Evolutionary conservation across 495 filamentous ascomycete species (phyloP), one percentile per base, ranked within the genome.

Genomic region (Extremus antarcticus): DNA sequence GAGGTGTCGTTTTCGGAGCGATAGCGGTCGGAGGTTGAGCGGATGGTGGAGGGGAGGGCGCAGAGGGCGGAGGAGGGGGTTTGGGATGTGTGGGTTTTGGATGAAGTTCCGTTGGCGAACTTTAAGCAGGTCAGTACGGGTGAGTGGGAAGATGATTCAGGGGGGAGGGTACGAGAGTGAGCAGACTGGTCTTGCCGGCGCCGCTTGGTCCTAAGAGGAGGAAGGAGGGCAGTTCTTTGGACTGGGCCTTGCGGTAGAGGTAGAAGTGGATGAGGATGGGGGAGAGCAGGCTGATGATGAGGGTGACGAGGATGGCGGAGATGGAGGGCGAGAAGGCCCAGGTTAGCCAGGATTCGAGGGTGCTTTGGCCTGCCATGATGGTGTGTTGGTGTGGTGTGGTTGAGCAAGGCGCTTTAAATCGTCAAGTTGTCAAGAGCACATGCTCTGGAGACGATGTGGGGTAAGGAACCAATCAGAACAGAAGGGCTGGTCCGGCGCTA

Each of bases 171-270:
- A 87, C 85, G 59, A 90, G 72, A n/a, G 88, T 89, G 10, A 90
- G 71, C 25, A 98, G 78, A 46, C 87, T 77, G 4, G 92, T 97
- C 69, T 98, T 98, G 59, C 92, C 92, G 48, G 83, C 77, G 55
- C 84, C 87, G 25, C 82, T 82, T 7, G 91, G 92, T 3, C 92
- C 92, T 47, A 91, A 64, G 16, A 98, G 80, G 2, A 97, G 73
- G 68, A 97, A 88, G 4, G 84, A 86, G 25, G 90, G 88, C 3
- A 88, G 78, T 10, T 75, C 77, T 40, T 54, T 59, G 51, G 84
- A 81, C 0, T 80, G 76, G 41, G 76, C 80, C 25, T 75, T 72
- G 17, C 74, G 74, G 68, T 88, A 87, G 65, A 95, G 79, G 61
- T 86, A 65, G 47, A 79, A 63, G 73, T 97, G 92, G 25, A 96